Percentiles rank a stretch among this genome's conserved stretches.
These are phyloP conservation scores for Globisporangium nagaii DNA, from an alignment of 352 stramenopile genomes.

Conservation along the genomic window DNA sequence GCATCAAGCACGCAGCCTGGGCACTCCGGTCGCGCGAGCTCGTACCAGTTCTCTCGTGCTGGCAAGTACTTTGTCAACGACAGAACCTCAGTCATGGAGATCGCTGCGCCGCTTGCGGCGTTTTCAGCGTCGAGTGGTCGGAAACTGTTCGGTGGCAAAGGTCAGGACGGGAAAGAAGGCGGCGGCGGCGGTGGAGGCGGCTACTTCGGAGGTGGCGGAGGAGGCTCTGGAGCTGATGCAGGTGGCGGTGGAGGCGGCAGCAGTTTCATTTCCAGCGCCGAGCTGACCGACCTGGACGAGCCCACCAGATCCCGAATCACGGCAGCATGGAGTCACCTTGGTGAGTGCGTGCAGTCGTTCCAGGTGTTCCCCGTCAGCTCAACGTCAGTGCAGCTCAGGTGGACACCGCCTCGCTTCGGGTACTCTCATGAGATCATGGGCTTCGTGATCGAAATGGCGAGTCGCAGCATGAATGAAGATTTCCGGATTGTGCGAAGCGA, in stretches of 20 bases:
- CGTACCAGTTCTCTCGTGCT: slow-evolving; percentile 34
- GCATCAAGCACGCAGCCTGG: slow-evolving; percentile 22
- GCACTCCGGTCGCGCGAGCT: slow-evolving; percentile 31
- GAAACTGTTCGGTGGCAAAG: slow-evolving; percentile 37
- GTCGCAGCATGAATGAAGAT: slow-evolving; percentile 47
- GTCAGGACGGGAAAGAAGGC: slow-evolving; percentile 67
- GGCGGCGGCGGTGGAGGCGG: slow-evolving; percentile 75
- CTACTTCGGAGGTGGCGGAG: slow-evolving; percentile 69
- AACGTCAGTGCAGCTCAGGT: slow-evolving; percentile 30
- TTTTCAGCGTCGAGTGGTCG: slow-evolving; percentile 35
- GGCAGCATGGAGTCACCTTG: slow-evolving; percentile 1
- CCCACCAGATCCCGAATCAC: slow-evolving; percentile 12
- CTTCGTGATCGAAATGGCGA: slow-evolving; percentile 58
- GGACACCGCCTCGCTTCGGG: slow-evolving; percentile 29
- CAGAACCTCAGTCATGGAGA: slow-evolving; percentile 26
- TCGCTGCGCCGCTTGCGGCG: slow-evolving; percentile 17
- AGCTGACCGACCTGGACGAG: slow-evolving; percentile 16
- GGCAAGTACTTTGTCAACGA: slow-evolving; percentile 32
- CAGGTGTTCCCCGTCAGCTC: slow-evolving; percentile 18
- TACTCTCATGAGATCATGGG: slow-evolving; percentile 37
- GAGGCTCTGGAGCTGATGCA: slow-evolving; percentile 52
- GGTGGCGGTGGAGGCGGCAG: slow-evolving; percentile 57
- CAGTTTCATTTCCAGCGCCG: slow-evolving; percentile 33
- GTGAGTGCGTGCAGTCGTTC: slow-evolving; percentile 24
- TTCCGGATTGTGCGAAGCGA: slow-evolving; percentile 40